Percentiles rank a stretch among this genome's conserved stretches.
These are phyloP conservation scores for Carex sylvatica DNA, from an alignment of 202 grass and related monocot species.

Conservation along the genomic window DNA sequence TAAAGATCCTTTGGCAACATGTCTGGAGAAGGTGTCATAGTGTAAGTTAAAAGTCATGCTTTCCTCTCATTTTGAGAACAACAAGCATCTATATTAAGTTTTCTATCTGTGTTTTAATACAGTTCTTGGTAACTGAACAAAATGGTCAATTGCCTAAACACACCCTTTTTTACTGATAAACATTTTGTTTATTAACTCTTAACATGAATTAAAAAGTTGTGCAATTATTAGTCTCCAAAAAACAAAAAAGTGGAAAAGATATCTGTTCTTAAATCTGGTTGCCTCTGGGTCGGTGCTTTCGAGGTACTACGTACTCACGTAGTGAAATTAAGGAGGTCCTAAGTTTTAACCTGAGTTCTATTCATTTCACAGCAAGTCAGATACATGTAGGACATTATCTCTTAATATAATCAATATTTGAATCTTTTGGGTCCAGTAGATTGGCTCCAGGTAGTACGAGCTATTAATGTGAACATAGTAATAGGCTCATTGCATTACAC, in stretches of 20 bases:
- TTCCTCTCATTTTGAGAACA: background rate
- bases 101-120: background rate
- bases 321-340: background rate
- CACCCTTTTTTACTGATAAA: background rate
- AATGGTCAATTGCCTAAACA: background rate
- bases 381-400: background rate
- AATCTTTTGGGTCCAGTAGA: background rate
- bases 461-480: background rate
- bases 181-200: background rate
- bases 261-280: background rate
- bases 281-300: background rate
- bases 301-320: background rate
- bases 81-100: background rate
- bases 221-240: background rate
- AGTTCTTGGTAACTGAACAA: background rate
- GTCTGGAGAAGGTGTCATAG: conserved; percentile 85
- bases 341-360: conserved; percentile 8
- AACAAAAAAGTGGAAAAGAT: background rate
- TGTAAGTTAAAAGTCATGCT: conserved; percentile 48
- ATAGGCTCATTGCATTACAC: background rate
- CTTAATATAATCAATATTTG: background rate
- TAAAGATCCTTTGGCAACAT: conserved; percentile 97
- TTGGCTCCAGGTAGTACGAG: background rate
- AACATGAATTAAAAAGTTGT: background rate
- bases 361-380: background rate